phyloP scores from a whole-genome alignment of 208 protist species.

The Acanthamoeba polyphaga region DNA sequence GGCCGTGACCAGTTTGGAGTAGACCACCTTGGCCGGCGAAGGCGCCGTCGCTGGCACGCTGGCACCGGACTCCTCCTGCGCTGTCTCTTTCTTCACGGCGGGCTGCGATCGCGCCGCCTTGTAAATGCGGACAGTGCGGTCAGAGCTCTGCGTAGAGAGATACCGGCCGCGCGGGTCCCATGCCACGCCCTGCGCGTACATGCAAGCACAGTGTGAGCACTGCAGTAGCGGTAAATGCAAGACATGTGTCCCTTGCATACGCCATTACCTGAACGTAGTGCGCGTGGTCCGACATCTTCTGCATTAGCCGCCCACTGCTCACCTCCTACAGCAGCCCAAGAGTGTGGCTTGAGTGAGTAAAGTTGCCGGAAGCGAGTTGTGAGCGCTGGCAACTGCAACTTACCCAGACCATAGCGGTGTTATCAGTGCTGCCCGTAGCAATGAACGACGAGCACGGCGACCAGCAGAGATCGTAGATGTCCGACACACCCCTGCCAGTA shows the following conservation, averaged over 20 bases:
- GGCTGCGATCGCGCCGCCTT: constrained; percentile 49
- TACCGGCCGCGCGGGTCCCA: constrained; percentile 44
- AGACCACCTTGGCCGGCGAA: not conserved
- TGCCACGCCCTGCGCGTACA: not conserved
- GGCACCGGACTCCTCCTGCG: not conserved
- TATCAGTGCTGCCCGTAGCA: constrained; percentile 36
- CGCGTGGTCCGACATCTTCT: constrained; percentile 42
- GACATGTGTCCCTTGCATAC: not conserved
- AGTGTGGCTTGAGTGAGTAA: not conserved
- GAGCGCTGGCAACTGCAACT: too few relatives aligned
- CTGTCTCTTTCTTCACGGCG: not conserved
- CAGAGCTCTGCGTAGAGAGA: constrained; percentile 64
- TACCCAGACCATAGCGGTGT: constrained; percentile 52
- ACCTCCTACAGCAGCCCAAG: not conserved
- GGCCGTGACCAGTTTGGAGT: constrained; percentile 37
- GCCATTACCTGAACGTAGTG: constrained; percentile 54
- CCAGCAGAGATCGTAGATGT: constrained; percentile 60
- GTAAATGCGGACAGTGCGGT: constrained; percentile 41
- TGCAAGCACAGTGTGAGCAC: too few relatives aligned
- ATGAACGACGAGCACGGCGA: constrained; percentile 42
- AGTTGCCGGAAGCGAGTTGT: too few relatives aligned
- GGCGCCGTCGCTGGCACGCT: not conserved
- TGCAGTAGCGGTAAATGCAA: not conserved
- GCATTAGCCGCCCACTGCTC: not conserved
- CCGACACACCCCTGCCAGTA: constrained; percentile 1